These are phyloP conservation scores for Thalassiosira exigua DNA, from an alignment of 352 stramenopile genomes.

Conservation along the genomic window DNA sequence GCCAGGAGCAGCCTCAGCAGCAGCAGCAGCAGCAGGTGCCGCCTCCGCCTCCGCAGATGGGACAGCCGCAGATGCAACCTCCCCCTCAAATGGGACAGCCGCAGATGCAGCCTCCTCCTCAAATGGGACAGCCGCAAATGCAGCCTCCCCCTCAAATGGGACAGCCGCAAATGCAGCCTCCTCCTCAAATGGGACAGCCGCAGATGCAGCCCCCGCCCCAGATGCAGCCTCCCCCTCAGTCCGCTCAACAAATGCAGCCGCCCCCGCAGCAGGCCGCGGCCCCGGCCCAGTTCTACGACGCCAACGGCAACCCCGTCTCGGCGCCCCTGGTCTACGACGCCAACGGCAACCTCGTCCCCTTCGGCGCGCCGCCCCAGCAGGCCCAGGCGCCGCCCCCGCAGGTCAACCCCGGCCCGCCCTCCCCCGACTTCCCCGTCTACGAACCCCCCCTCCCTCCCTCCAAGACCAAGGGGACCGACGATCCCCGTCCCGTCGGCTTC, in stretches of 20 bases:
- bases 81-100: constrained; percentile 5
- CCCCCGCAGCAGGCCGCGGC: not conserved
- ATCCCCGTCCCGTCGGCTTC: constrained; percentile 48
- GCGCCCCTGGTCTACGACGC: constrained; percentile 55
- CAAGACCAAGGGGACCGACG: constrained; percentile 26
- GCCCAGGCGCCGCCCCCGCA: constrained; percentile 6
- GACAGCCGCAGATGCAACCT: not conserved
- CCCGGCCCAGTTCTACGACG: constrained; percentile 50
- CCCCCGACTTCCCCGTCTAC: not conserved
- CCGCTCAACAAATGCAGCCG: not conserved
- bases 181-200: not conserved
- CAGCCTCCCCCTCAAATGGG: constrained; percentile 2
- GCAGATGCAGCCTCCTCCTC: not conserved
- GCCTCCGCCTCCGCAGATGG: constrained; percentile 11
- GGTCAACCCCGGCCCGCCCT: not conserved
- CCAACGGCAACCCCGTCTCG: constrained; percentile 47
- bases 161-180: not conserved
- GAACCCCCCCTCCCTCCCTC: constrained; percentile 40
- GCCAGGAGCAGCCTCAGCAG: not conserved
- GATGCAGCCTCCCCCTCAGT: not conserved
- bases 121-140: constrained; percentile 7
- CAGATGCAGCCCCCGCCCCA: constrained; percentile 9
- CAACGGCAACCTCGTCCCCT: constrained; percentile 48
- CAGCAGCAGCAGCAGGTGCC: not conserved
- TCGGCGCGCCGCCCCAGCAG: not conserved